Evolutionary conservation across 139 green algal species (phyloP), one percentile per base, ranked within the genome.

Genomic region (Closterium sp.): DNA sequence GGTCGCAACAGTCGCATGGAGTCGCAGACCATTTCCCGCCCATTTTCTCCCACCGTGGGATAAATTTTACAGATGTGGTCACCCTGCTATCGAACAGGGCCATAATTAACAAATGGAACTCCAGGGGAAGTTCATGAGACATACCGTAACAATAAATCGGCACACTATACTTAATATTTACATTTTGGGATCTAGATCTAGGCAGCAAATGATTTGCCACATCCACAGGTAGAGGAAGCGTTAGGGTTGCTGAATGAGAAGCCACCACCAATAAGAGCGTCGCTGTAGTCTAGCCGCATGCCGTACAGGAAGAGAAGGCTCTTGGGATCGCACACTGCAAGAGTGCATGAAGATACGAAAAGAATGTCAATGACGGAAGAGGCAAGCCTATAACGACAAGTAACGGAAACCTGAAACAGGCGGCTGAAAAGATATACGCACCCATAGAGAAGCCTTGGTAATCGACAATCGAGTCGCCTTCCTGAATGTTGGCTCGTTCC

Each of bases 241-340:
- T 99, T 98, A 22, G 97, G 97, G 89, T 99, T 99, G 4, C 95
- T 85, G 93, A 99, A 99, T 89, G 96, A 94, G 94, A 98, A 98
- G 9, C 96, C 96, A 11, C 96, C 96, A 3, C 96, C 96, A 31
- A 97, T 98, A 6, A 99, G 95, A 27, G 96, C 97, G 89, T 95
- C 92, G 42, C 89, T 96, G 94, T 97, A 99, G 92, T 99, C 98
- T 62, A 99, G 94, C 19, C 95, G 86, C 96, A 99, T 97, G 42
- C 98, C 98, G 94, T 98, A 99, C 17, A 99, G 94, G 87, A 99
- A 99, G 27, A 99, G 95, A 88, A 99, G 94, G 2, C 89, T 96
- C 93, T 99, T 99, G 87, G 97, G 95, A 94, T 99, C 97, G 85
- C 96, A 97, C 11, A 98, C 97, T 95, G 93, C 85, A 88, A 24